A percentile compares a stretch with the other conserved stretches of the same genome.
Conservation (phyloP, 2,329 filamentous ascomycete species). For the Davidsoniella eucalypti region DNA sequence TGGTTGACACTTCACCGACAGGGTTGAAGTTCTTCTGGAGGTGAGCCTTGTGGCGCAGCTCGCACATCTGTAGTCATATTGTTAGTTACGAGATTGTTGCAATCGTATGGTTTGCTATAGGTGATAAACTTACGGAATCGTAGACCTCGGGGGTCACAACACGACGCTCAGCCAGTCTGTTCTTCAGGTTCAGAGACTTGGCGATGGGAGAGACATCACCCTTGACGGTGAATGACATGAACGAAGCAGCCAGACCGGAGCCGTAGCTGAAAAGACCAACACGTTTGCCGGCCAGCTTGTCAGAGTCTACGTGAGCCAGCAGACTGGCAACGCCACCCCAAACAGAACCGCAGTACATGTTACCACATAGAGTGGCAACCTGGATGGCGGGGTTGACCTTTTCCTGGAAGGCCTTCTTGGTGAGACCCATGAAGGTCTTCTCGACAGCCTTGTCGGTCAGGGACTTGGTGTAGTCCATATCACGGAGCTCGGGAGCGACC, state of each 20-base stretch:
- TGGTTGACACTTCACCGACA: constrained; percentile 48
- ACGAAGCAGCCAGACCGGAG: constrained; percentile 55
- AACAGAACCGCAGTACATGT: constrained; percentile 55
- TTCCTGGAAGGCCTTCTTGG: constrained; percentile 72
- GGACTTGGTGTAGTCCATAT: constrained; percentile 65
- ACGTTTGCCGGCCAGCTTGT: constrained; percentile 52
- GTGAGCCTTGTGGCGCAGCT: constrained; percentile 68
- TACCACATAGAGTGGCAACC: constrained; percentile 59
- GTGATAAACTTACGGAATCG: constrained; percentile 42
- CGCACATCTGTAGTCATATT: constrained; percentile 43
- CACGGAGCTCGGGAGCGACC: constrained; percentile 58
- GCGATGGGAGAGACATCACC: constrained; percentile 53
- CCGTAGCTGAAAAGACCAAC: constrained; percentile 67
- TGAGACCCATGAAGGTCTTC: constrained; percentile 71
- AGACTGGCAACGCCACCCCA: constrained; percentile 62
- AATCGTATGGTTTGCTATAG: neutral
- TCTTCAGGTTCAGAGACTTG: constrained; percentile 52
- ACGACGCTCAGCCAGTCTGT: constrained; percentile 47
- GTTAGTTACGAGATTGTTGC: neutral
- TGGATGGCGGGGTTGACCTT: constrained; percentile 58
- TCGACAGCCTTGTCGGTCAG: constrained; percentile 67
- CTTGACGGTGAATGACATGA: constrained; percentile 56
- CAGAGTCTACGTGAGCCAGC: constrained; percentile 45
- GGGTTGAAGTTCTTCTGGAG: constrained; percentile 66
- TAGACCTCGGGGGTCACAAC: constrained; percentile 56